Base-by-base conservation (phyloP, 371 early-diverging fungal species). In the Mortierella sp. region DNA sequence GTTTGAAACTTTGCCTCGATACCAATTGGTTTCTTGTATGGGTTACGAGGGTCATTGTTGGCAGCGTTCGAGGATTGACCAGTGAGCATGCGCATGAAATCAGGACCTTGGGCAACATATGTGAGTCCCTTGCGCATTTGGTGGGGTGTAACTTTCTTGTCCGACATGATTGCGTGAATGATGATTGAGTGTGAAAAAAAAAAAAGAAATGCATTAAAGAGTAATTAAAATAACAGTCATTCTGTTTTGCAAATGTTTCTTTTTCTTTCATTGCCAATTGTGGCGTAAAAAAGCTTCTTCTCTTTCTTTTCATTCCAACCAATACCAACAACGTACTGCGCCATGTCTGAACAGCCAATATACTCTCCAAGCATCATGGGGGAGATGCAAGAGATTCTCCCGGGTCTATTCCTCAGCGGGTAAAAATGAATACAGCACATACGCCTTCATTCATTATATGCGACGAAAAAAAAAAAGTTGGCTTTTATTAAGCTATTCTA, bases 361-460 rank as follows among this genome's bases (percentile, higher is more conserved):
- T 72, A 55, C 58, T 65, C 60, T 24, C 21, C 59, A 22, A 41
- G 16, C 21, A 48, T 24, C 58, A 48, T 72, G 28, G 70, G 73
- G 13, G 69, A 69, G 11, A 80, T 83, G 65, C 85, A 86, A 40
- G 85, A 88, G 47, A 81, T 88, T 11, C 64, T 85, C 10, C 85
- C 88, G 47, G 81, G 88, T 10, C 78, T 88, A 2, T 87, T 76
- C 36, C 80, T 87, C 8, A 85, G 89, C 36, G 88, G 89, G 43
- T 89, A 86, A 61, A 79, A 70, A 58, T 55, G 19, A 19, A 2
- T 22, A 1, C 28, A 43, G 45, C 41, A 15, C 32, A 4, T 48
- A 28, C 8, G 0, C 6, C 58, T 55, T 21, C 24, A n/a, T 6
- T 45, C 10, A 16, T 22, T 55, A 55, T 55, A 9, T 13, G 15